Base-by-base conservation (phyloP, 164 flowering plant genomes). In the Magnolia sinica region DNA sequence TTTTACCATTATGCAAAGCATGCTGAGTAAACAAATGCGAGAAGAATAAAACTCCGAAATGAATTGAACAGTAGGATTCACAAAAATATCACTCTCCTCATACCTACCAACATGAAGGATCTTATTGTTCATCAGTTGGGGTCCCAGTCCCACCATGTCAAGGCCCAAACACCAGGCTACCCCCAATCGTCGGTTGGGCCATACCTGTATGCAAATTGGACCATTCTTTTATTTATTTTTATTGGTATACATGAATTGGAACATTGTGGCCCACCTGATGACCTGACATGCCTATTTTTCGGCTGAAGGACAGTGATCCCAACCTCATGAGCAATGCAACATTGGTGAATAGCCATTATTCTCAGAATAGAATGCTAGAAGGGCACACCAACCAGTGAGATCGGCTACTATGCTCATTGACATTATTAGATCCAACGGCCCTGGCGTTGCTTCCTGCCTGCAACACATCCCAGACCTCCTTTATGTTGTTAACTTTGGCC, bases 331-430 rank as follows among this genome's bases (percentile, higher is more conserved):
- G 10, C 61, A 11, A 9, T 10, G 61, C 13, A 55, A 55, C 13
- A 55, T 55, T 55, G 4, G 61, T 4, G 1, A 55, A 11, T 55
- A 9, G 3, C 13, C 13, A 11, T 11, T 16, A 55, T 16, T 11
- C 61, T 11, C 61, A 73, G 27, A 55, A 20, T 1, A 73, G 65
- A 24, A 73, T 23, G 24, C 23, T 27, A 24, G 37, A 18, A 10
- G 71, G n/a, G 50, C 74, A 49, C 55, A 59, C 55, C 52, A 76
- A 93, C 98, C 98, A 94, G 83, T 94, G 98, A 75, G 98, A 94
- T 74, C 98, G 89, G 74, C 98, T 93, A 75, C 98, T 93, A 69
- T 91, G 98, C 83, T 93, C 98, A 74, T 93, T 93, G 63, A 91
- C 91, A 83, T 93, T 93, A 76, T 90, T 93, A 8, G 96, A 91